Evolutionary conservation across 192 early-diverging fungal genomes (phyloP), one percentile per base, ranked within the genome.

Genomic region (Coemansia sp.): DNA sequence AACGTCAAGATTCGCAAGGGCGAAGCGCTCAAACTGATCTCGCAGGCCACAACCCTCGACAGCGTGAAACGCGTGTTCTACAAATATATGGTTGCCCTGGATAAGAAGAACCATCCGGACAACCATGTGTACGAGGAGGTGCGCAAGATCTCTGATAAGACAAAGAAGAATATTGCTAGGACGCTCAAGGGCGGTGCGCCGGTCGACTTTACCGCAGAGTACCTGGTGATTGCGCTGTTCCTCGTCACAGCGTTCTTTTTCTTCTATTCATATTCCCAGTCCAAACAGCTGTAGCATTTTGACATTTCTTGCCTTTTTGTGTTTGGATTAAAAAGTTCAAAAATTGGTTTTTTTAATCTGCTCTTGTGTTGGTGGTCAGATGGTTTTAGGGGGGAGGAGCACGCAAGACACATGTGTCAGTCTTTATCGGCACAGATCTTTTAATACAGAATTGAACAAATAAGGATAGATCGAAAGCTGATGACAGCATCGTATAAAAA

Each of bases 1-100:
- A 89, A 89, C 34, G 91, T 93, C 63, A 99, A 99, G 83, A 98
- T 98, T 70, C 91, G 96, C 65, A 93, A 91, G 75, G 92, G 92
- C 37, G 88, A 91, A 75, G 86, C 92, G 28, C 81, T 92, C 26
- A 86, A 86, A 72, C 67, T 93, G 48, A 92, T 92, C 59, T 73
- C 86, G 56, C 72, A 81, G 52, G 77, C 84, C 18, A 83, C 71
- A 29, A 77, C 70, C 37, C 76, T 89, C 40, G 83, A 87, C 42
- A 79, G 69, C 33, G 88, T 90, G 3, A 84, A 87, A 57, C 73
- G 78, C 23, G 85, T 89, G 48, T 91, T 92, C 68, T 81, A 88
- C 68, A 28, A 82, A 35, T 92, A 90, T 66, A 57, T 88, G 21
- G 81, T 83, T n/a, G 66, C 76, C 53, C 79, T 92, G 58, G 86